Percentiles rank a stretch among this genome's conserved stretches.
Conservation (phyloP, 345 rosid species). For the Arabis alpina region DNA sequence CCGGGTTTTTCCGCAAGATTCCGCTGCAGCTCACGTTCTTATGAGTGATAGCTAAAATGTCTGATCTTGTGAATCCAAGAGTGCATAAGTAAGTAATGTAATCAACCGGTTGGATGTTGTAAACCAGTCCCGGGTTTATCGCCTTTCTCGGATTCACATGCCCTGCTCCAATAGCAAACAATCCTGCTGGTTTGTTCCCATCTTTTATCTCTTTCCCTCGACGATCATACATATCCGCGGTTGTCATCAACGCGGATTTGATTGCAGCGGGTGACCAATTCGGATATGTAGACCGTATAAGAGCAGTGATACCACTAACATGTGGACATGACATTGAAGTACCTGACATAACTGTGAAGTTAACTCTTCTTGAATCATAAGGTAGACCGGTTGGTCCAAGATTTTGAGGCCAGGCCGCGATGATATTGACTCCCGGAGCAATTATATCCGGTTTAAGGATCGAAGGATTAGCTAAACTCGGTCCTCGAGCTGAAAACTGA, state of each 20-base stretch:
- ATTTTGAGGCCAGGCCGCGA: constrained; percentile 99
- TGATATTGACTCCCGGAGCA: constrained; percentile 93
- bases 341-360: constrained; percentile 93
- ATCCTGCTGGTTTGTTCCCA: constrained; percentile 59
- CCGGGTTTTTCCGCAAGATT: constrained; percentile 45
- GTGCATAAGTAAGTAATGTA: constrained; percentile 83
- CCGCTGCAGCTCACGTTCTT: constrained; percentile 67
- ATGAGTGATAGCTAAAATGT: constrained; percentile 73
- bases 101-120: constrained; percentile 71
- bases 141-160: constrained; percentile 84
- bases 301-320: constrained; percentile 78
- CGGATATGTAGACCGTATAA: constrained; percentile 72
- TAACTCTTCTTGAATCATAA: constrained; percentile 81
- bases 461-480: constrained; percentile 69
- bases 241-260: constrained; percentile 92
- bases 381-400: constrained; percentile 81
- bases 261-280: constrained; percentile 87
- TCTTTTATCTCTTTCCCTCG: constrained; percentile 73
- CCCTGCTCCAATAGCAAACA: constrained; percentile 84
- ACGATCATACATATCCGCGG: constrained; percentile 69
- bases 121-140: constrained; percentile 77
- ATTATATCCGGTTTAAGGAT: constrained; percentile 87
- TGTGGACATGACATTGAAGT: constrained; percentile 99
- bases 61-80: constrained; percentile 64
- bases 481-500: constrained; percentile 92